phyloP scores from a whole-genome alignment of 257 asterid genomes.

The Solanum paucissectum region DNA sequence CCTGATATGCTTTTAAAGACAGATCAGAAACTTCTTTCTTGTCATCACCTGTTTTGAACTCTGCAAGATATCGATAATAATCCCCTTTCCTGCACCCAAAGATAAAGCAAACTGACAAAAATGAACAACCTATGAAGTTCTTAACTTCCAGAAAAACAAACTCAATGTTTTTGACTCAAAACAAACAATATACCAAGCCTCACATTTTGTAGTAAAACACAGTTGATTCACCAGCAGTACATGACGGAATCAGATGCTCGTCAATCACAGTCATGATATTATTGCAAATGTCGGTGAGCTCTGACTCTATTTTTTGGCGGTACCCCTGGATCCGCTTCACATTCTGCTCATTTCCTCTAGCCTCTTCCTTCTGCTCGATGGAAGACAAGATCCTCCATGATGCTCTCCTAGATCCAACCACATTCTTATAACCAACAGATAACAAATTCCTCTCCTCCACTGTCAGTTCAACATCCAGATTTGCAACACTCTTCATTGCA shows the following conservation, averaged over 20 bases:
- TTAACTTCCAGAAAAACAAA: background rate
- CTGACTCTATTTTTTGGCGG: conserved; percentile 6
- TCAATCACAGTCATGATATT: conserved; percentile 11
- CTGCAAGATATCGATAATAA: conserved; percentile 37
- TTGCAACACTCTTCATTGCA: conserved; percentile 8
- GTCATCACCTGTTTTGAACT: conserved; percentile 28
- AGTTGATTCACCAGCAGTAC: conserved; percentile 5
- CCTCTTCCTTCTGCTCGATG: conserved; percentile 12
- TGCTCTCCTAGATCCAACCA: conserved; percentile 11
- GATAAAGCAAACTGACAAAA: background rate
- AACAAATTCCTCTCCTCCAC: conserved; percentile 12
- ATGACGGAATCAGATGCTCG: conserved; percentile 10
- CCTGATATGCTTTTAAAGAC: conserved; percentile 36
- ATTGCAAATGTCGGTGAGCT: conserved; percentile 7
- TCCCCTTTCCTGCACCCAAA: conserved; percentile 37
- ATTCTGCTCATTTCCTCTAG: conserved; percentile 12
- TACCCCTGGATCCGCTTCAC: conserved; percentile 9
- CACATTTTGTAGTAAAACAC: conserved; percentile 15
- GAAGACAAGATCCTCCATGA: conserved; percentile 15
- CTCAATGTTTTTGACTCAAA: background rate
- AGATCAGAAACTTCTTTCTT: conserved; percentile 35
- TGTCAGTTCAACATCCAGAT: conserved; percentile 6
- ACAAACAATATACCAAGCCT: background rate
- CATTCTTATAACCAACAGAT: conserved; percentile 14
- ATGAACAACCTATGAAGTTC: background rate